Base-by-base conservation (phyloP, 2,329 filamentous ascomycete species). In the Monilinia vaccinii-corymbosi region DNA sequence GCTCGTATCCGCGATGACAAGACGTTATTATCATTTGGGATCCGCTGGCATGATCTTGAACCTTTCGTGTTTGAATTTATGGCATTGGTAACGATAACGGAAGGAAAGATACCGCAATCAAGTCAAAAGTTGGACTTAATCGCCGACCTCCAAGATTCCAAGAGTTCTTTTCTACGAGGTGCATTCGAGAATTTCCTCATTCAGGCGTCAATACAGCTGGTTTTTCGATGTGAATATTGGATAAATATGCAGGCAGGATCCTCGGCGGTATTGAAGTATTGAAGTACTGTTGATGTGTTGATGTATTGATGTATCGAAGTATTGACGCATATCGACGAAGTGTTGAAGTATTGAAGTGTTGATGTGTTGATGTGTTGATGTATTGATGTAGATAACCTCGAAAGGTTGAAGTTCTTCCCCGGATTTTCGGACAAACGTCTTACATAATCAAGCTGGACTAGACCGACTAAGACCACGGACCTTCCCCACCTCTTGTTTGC, bases 21-120 rank as follows among this genome's bases (percentile, higher is more conserved):
- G 57, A 61, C 31, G 56, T 61, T 64, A 47, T 55, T 59, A 61
- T 49, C 36, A 36, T 56, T 56, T 56, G 31, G 53, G 42, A 56
- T 56, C 31, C 25, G 42, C 42, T 56, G 53, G 42, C 53, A 56
- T 56, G 28, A 56, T 56, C 56, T 58, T 52, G 34, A 58, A 51
- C 36, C 46, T 47, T 48, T 46, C 42, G 40, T 48, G 53, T 55
- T 44, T 36, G 51, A 44, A 21, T 16, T 4, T 16, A 21, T 53
- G 42, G 38, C 14, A 36, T 14, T 36, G 23, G 60, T 63, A 47
- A 57, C 9, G 42, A 56, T 34, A 21, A 42, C 51, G 31, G 56
- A 55, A 56, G 61, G 36, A 64, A 60, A n/a, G 48, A 34, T 46
- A 47, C 46, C 60, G 58, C 23, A 55, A 21, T n/a, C 18, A 60